A percentile compares a stretch with the other conserved stretches of the same genome.
These are phyloP conservation scores for Calonectria naviculata DNA, from an alignment of 2,329 filamentous ascomycete genomes.

Conservation along the genomic window DNA sequence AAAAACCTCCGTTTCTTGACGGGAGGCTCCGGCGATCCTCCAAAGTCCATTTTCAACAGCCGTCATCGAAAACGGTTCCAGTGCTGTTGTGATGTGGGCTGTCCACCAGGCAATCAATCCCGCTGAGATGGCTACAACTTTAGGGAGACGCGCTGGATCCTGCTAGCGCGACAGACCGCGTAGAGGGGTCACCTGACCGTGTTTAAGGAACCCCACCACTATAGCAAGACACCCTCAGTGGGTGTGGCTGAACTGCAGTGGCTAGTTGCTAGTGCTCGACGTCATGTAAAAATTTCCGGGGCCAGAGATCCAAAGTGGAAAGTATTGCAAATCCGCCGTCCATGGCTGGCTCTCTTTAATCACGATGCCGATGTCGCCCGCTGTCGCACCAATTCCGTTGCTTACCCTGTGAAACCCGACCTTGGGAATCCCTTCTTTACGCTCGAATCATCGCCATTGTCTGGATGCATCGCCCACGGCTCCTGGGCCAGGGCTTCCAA, in stretches of 20 bases:
- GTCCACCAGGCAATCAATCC: neutral
- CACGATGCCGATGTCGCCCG: conserved; percentile 23
- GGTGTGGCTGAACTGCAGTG: conserved; percentile 15
- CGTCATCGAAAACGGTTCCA: conserved; percentile 23
- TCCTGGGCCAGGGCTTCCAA: conserved; percentile 51
- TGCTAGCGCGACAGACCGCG: conserved; percentile 47
- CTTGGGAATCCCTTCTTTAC: neutral
- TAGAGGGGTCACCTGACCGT: conserved; percentile 55
- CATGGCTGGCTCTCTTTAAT: conserved; percentile 37
- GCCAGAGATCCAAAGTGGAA: conserved; percentile 1
- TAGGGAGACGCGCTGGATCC: conserved; percentile 51
- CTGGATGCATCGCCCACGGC: conserved; percentile 53
- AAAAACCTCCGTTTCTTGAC: conserved; percentile 57
- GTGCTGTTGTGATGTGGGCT: conserved; percentile 4
- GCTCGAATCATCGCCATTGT: neutral
- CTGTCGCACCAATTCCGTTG: conserved; percentile 19
- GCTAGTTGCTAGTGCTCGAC: conserved; percentile 28
- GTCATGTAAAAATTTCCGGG: conserved; percentile 42
- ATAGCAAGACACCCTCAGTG: neutral
- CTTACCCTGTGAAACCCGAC: conserved; percentile 4
- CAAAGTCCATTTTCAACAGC: conserved; percentile 50
- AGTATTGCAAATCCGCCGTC: conserved; percentile 37
- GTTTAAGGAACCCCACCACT: conserved; percentile 28
- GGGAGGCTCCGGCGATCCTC: conserved; percentile 55
- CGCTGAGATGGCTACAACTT: conserved; percentile 10